Base-by-base conservation (phyloP, 2,329 filamentous ascomycete genomes). In the Fusarium setosum region DNA sequence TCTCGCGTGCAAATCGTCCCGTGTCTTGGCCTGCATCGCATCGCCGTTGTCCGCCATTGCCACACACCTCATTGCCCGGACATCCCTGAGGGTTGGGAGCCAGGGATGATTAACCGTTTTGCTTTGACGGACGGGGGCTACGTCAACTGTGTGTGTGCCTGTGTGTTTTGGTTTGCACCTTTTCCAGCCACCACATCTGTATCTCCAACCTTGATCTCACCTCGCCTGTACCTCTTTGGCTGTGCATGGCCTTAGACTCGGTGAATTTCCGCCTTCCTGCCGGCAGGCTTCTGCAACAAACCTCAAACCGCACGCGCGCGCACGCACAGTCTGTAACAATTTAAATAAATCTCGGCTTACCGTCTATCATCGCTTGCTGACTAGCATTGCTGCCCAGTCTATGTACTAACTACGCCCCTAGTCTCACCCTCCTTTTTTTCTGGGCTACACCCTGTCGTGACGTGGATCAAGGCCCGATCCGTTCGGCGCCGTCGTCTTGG, bases 381-480 rank as follows among this genome's bases (percentile, higher is more conserved):
- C 44, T 55, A 31, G 37, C 31, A 15, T 56, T 65, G 61, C 57
- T 65, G 61, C 57, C 63, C 63, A 62, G 63, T n/a, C n/a, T n/a
- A n/a, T n/a, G n/a, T n/a, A n/a, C n/a, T n/a, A n/a, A n/a, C n/a
- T n/a, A n/a, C n/a, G n/a, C n/a, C n/a, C 48, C 61, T 68, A 66
- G 53, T 53, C 61, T 60, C 65, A 66, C 53, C 31, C 45, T 52
- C 50, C 41, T 35, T 60, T 51, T 60, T 51, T 66, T 49, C 51
- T 47, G 6, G 26, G 55, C 53, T 51, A 60, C 61, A 51, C 59
- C 61, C 66, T 42, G 56, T 44, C 53, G 61, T 69, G 67, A 70
- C 70, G 70, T 72, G 68, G 70, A 63, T 54, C 68, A 70, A 72
- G 70, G 70, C 67, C 68, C 70, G 70, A 68, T 70, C 70, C 70